Percentiles rank a stretch among this genome's conserved stretches.
phyloP scores from a whole-genome alignment of 2,329 filamentous ascomycete genomes.

The Macrophomina pseudophaseolina region DNA sequence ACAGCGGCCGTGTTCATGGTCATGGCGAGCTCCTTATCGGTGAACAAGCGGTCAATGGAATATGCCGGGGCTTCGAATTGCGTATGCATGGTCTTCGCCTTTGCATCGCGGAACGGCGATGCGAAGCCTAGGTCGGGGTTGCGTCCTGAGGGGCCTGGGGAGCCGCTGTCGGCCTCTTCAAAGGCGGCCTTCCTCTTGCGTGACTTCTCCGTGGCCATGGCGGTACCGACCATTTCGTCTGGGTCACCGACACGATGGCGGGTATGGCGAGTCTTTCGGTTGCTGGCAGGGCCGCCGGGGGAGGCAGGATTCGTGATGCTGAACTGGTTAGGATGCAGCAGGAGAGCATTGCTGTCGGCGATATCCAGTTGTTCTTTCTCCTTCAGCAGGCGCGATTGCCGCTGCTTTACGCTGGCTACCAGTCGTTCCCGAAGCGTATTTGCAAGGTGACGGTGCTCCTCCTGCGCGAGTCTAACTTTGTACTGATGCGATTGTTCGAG shows the following conservation, averaged over 20 bases:
- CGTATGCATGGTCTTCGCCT: conserved; percentile 56
- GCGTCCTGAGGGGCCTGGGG: conserved; percentile 59
- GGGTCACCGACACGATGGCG: conserved; percentile 61
- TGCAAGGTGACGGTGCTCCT: conserved; percentile 65
- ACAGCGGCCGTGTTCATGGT: conserved; percentile 66
- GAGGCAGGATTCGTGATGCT: conserved; percentile 68
- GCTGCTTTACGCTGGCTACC: conserved; percentile 62
- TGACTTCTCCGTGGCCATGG: conserved; percentile 54
- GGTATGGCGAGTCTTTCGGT: conserved; percentile 67
- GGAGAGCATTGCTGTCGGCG: conserved; percentile 68
- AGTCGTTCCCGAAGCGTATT: conserved; percentile 66
- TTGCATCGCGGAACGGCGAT: conserved; percentile 59
- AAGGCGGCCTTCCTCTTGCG: conserved; percentile 62
- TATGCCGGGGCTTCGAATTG: conserved; percentile 65
- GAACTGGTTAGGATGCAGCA: conserved; percentile 70
- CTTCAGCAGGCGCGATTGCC: conserved; percentile 62
- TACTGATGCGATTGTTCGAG: conserved; percentile 63
- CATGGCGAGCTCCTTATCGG: conserved; percentile 68
- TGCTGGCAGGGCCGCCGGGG: conserved; percentile 64
- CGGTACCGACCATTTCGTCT: conserved; percentile 53
- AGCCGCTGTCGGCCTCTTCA: conserved; percentile 63
- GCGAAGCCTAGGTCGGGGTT: conserved; percentile 53
- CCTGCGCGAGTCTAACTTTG: conserved; percentile 65
- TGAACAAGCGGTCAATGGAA: conserved; percentile 68
- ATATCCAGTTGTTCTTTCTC: conserved; percentile 72